Conservation (phyloP, 768 basidiomycete genomes). For the Auricularia auricula-judae region DNA sequence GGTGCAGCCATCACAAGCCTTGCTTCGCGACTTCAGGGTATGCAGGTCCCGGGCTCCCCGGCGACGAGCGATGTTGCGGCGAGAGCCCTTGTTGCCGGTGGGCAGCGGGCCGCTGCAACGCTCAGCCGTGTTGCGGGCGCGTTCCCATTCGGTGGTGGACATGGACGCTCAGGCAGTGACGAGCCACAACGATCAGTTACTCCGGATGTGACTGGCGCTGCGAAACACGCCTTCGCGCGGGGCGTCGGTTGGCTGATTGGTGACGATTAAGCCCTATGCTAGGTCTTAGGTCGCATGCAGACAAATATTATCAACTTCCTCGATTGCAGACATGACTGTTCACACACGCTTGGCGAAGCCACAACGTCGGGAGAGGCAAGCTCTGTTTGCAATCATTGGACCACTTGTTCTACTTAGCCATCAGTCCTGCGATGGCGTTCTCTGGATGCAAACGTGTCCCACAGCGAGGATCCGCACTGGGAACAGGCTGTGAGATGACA, state of each 20-base stretch:
- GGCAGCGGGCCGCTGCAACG: conserved; percentile 50
- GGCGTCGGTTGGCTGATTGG: conserved; percentile 97
- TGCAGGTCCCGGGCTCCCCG: conserved; percentile 10
- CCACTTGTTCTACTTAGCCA: no score
- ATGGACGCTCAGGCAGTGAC: conserved; percentile 18
- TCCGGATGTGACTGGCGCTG: conserved; percentile 62
- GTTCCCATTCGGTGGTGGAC: conserved; percentile 54
- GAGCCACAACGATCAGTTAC: conserved; percentile 28
- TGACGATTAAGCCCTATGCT: conserved; percentile 34
- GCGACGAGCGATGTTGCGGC: conserved; percentile 5
- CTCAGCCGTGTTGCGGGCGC: conserved; percentile 67
- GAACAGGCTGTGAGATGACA: no score
- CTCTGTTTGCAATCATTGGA: no score
- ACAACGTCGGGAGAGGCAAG: no score
- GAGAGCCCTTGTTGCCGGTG: conserved; percentile 12
- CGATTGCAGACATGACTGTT: no score
- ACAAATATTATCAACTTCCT: no score
- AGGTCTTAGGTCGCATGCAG: no score
- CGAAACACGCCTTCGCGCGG: conserved; percentile 68
- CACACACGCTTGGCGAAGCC: no score
- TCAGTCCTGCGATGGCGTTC: no score
- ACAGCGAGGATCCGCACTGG: no score
- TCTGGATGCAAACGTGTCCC: no score
- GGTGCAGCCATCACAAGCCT: conserved; percentile 5
- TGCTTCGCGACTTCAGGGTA: conserved; percentile 4